These are phyloP conservation scores for Colletotrichum sojae DNA, from an alignment of 2,329 filamentous ascomycete species.

Conservation along the genomic window DNA sequence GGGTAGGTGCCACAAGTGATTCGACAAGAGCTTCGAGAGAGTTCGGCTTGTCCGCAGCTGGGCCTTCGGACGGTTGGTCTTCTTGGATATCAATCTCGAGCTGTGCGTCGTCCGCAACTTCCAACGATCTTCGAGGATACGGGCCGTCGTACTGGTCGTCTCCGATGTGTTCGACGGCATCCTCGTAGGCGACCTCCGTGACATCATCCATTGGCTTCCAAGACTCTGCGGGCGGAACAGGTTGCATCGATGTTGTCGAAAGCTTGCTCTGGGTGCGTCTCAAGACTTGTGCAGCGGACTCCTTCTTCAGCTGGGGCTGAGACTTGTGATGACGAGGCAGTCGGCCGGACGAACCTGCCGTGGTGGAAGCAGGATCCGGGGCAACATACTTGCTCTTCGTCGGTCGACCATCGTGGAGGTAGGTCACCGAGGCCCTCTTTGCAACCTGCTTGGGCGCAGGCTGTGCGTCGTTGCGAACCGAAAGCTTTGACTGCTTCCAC, in stretches of 20 bases:
- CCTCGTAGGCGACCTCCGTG: conserved; percentile 59
- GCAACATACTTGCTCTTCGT: conserved; percentile 35
- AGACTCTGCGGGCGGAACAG: conserved; percentile 9
- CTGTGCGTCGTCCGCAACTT: conserved; percentile 14
- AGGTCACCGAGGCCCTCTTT: conserved; percentile 33
- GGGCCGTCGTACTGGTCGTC: conserved; percentile 42
- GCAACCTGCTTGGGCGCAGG: conserved; percentile 32
- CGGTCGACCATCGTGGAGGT: conserved; percentile 26
- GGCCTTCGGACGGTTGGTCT: conserved; percentile 15
- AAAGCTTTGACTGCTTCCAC: conserved; percentile 35
- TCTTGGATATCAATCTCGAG: conserved; percentile 23
- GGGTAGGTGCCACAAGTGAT: conserved; percentile 28
- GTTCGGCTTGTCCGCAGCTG: conserved; percentile 5
- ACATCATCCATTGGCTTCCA: conserved; percentile 51
- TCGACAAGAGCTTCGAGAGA: conserved; percentile 28
- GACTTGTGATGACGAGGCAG: conserved; percentile 67
- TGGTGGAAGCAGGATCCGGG: conserved; percentile 17
- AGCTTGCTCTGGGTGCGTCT: conserved; percentile 62
- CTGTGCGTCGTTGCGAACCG: conserved; percentile 35
- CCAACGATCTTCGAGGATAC: conserved; percentile 25
- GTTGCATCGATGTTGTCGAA: conserved; percentile 38
- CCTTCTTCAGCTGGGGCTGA: conserved; percentile 65
- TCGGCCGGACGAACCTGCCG: conserved; percentile 15
- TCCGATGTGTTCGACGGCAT: conserved; percentile 60
- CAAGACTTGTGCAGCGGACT: conserved; percentile 53